Conservation (phyloP, 805 yeast species). For the Brettanomyces nanus region DNA sequence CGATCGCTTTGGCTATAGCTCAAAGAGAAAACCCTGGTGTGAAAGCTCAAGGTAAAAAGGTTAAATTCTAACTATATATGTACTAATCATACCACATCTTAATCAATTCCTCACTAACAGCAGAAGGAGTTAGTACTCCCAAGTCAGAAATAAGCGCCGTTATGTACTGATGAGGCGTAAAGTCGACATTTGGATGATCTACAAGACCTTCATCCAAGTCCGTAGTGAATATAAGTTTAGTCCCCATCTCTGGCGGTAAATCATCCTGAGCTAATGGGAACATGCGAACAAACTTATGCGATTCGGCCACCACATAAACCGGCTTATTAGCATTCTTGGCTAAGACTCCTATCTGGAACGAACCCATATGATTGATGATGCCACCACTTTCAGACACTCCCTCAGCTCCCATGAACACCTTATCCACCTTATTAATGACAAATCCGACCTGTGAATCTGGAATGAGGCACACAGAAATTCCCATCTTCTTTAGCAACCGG, state of each 20-base stretch:
- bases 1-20: constrained; percentile 81
- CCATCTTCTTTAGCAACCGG: constrained; percentile 50
- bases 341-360: constrained; percentile 88
- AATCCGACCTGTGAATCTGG: constrained; percentile 93
- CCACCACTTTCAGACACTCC: constrained; percentile 99
- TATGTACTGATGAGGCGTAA: constrained; percentile 91
- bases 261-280: constrained; percentile 93
- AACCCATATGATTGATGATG: constrained; percentile 89
- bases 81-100: constrained; percentile 89
- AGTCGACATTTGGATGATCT: constrained; percentile 64
- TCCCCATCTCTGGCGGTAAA: constrained; percentile 43
- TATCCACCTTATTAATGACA: constrained; percentile 84
- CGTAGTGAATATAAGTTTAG: constrained; percentile 34
- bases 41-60: constrained; percentile 82
- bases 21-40: constrained; percentile 87
- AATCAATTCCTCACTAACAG: constrained; percentile 96
- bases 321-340: constrained; percentile 91
- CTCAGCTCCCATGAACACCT: constrained; percentile 95
- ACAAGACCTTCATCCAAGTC: constrained; percentile 24
- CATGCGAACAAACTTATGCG: constrained; percentile 93
- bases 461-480: constrained; percentile 80
- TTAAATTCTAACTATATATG: constrained; percentile 42
- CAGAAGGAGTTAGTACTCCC: constrained; percentile 95
- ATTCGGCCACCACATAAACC: constrained; percentile 86
- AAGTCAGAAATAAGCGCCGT: constrained; percentile 94